A percentile compares a stretch with the other conserved stretches of the same genome.
These are phyloP conservation scores for Triangularia setosa DNA, from an alignment of 2,329 filamentous ascomycete genomes.

Conservation along the genomic window DNA sequence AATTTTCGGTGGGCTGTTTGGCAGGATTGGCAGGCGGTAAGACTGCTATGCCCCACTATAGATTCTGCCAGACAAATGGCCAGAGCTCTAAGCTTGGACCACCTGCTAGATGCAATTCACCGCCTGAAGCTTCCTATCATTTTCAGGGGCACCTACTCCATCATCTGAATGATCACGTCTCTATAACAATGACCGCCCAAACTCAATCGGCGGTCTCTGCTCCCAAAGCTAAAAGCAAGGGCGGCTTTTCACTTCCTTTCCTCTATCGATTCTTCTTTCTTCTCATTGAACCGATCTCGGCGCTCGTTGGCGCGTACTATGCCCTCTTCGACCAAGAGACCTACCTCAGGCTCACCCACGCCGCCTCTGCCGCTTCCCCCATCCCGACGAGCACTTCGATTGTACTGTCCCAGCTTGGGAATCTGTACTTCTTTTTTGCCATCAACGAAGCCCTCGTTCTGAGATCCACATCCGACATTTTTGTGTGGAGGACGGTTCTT, in stretches of 20 bases:
- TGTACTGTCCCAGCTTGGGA: constrained; percentile 70
- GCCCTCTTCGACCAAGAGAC: constrained; percentile 45
- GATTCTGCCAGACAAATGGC: not conserved
- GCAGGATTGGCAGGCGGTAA: constrained; percentile 17
- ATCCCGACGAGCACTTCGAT: constrained; percentile 61
- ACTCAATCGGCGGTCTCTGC: constrained; percentile 5
- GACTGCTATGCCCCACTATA: not conserved
- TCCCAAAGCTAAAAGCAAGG: not conserved
- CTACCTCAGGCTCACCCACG: constrained; percentile 64
- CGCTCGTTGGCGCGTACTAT: constrained; percentile 50
- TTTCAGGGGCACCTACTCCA: not conserved
- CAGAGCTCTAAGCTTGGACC: not conserved
- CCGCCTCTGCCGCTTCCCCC: constrained; percentile 43
- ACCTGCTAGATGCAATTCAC: not conserved
- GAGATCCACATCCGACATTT: constrained; percentile 61
- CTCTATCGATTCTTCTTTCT: constrained; percentile 72
- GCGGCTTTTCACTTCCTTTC: constrained; percentile 50
- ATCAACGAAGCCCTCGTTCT: constrained; percentile 74
- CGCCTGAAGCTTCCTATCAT: not conserved
- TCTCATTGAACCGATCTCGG: constrained; percentile 60
- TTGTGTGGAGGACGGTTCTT: constrained; percentile 67
- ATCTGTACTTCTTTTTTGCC: constrained; percentile 73
- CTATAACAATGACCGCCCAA: constrained; percentile 10
- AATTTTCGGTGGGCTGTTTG: constrained; percentile 9
- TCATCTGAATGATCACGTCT: not conserved